phyloP scores from a whole-genome alignment of 768 basidiomycete species.

The Mycena polygramma region DNA sequence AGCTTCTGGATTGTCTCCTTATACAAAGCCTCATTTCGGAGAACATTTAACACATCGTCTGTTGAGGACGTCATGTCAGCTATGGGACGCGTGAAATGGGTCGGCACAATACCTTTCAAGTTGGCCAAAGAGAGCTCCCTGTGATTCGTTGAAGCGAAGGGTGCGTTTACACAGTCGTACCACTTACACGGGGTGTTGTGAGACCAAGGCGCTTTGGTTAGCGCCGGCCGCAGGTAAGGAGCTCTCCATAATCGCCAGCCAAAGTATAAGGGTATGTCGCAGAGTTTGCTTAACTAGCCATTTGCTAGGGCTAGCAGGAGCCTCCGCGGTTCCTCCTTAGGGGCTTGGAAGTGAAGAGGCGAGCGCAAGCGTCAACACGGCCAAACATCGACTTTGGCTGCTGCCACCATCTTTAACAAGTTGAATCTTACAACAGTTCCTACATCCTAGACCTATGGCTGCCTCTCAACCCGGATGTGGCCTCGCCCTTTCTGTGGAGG shows the following conservation, averaged over 20 bases:
- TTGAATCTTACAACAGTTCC: too few relatives aligned
- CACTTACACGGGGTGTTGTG: constrained; percentile 29
- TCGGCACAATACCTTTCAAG: constrained; percentile 18
- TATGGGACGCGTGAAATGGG: not conserved
- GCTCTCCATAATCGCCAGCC: constrained; percentile 25
- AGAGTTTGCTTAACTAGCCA: constrained; percentile 11
- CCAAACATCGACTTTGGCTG: not conserved
- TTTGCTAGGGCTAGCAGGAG: not conserved
- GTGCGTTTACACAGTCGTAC: too few relatives aligned
- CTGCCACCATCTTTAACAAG: too few relatives aligned
- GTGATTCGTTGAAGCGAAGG: not conserved
- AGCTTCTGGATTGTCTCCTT: constrained; percentile 52
- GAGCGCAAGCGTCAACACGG: too few relatives aligned
- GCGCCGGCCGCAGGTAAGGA: constrained; percentile 9
- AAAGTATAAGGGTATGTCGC: not conserved
- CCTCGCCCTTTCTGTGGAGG: too few relatives aligned
- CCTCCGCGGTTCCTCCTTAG: not conserved
- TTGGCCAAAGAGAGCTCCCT: constrained; percentile 33
- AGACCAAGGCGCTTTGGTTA: constrained; percentile 8
- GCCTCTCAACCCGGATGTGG: too few relatives aligned
- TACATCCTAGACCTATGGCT: too few relatives aligned
- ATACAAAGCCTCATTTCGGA: constrained; percentile 50
- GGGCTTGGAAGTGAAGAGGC: not conserved
- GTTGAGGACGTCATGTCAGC: constrained; percentile 12
- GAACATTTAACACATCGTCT: constrained; percentile 57